Evolutionary conservation across 345 rosid genomes (phyloP).

Genomic region (Aquilaria malaccensis): DNA sequence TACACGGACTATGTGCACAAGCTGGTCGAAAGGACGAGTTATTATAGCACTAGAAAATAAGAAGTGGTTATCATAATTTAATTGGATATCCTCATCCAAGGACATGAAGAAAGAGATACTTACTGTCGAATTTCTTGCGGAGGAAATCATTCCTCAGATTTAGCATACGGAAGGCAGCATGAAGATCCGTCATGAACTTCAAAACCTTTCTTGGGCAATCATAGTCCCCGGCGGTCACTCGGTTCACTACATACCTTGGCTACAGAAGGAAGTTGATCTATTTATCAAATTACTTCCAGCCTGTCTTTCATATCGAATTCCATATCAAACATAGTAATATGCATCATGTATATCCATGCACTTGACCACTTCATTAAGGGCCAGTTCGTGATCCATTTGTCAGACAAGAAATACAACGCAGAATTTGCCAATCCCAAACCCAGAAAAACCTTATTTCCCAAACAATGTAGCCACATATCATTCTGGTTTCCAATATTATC

Average conservation of each 20-base stretch:
- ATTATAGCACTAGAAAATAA: not conserved
- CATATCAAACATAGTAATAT: not conserved
- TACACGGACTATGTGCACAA: not conserved
- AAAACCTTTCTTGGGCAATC: constrained; percentile 87
- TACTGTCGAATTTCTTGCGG: constrained; percentile 95
- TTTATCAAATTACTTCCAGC: not conserved
- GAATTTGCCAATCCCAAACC: too few relatives aligned
- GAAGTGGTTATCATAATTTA: not conserved
- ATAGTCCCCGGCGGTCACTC: constrained; percentile 84
- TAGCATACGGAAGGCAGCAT: constrained; percentile 86
- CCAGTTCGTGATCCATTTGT: too few relatives aligned
- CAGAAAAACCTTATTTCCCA: too few relatives aligned
- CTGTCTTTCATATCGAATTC: not conserved
- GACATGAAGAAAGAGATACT: constrained; percentile 1
- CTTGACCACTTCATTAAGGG: too few relatives aligned
- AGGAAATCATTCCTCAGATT: constrained; percentile 93
- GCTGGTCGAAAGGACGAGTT: not conserved
- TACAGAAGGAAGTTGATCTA: constrained; percentile 18
- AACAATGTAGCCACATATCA: too few relatives aligned
- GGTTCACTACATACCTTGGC: constrained; percentile 94
- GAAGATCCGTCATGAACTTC: constrained; percentile 82
- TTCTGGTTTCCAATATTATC: not conserved
- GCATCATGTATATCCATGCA: too few relatives aligned
- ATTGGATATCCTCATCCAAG: not conserved
- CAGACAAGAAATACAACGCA: too few relatives aligned